Conservation (phyloP, 495 filamentous ascomycete genomes). For the Aspergillus cristatus region DNA sequence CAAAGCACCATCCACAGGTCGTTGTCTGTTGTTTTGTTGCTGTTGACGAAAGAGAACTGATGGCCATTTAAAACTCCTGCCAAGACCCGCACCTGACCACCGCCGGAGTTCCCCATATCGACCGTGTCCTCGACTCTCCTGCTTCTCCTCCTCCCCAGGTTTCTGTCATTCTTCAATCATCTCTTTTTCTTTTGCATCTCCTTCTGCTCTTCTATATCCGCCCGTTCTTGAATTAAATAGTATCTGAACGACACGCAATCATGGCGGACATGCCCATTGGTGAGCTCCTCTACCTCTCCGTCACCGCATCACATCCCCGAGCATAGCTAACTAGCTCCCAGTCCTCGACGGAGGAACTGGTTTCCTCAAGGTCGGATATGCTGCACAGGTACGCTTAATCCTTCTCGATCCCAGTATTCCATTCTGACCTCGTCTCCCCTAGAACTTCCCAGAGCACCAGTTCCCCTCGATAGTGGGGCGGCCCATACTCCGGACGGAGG, state of each 20-base stretch:
- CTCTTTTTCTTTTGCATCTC: neutral
- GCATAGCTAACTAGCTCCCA: conserved; percentile 35
- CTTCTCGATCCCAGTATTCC: conserved; percentile 8
- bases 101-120: no score
- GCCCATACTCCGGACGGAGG: conserved; percentile 93
- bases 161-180: neutral
- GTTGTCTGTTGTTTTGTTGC: no score
- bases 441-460: conserved; percentile 98
- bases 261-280: conserved; percentile 71
- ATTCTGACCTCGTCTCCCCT: conserved; percentile 2
- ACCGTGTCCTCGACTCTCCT: neutral
- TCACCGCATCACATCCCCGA: conserved; percentile 17
- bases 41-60: no score
- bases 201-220: neutral
- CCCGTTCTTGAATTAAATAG: no score
- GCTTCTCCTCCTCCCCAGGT: neutral
- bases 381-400: conserved; percentile 53
- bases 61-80: no score
- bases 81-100: no score
- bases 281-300: conserved; percentile 26
- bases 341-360: conserved; percentile 99
- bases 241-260: no score
- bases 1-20: no score
- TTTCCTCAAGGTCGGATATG: conserved; percentile 99
- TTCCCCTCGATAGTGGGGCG: conserved; percentile 97